Conservation (phyloP, 2,329 filamentous ascomycete genomes). For the Fonsecaea nubica region DNA sequence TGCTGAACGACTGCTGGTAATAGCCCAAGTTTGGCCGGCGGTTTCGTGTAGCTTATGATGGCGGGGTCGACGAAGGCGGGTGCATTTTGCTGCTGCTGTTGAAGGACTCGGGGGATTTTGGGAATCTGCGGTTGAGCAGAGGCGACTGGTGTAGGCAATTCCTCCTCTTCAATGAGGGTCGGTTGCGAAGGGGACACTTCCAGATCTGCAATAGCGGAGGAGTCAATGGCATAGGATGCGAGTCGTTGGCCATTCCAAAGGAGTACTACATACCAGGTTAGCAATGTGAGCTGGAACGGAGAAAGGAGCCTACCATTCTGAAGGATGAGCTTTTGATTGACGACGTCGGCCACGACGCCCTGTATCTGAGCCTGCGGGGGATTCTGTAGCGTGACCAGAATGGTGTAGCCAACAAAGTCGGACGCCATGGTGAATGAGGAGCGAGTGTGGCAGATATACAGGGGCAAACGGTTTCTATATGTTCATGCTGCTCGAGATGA, state of each 20-base stretch:
- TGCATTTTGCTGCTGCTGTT: slow-evolving; percentile 31
- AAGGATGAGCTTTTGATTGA: slow-evolving; percentile 72
- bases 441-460: neutral
- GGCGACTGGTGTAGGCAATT: slow-evolving; percentile 32
- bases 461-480: neutral
- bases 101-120: slow-evolving; percentile 23
- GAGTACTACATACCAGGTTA: slow-evolving; percentile 51
- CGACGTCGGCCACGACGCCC: slow-evolving; percentile 73
- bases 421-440: slow-evolving; percentile 61
- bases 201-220: slow-evolving; percentile 65
- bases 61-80: slow-evolving; percentile 76
- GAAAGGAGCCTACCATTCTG: slow-evolving; percentile 66
- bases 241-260: slow-evolving; percentile 60
- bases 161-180: slow-evolving; percentile 31
- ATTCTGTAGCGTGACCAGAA: slow-evolving; percentile 73
- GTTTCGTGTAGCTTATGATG: slow-evolving; percentile 71
- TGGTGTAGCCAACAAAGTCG: slow-evolving; percentile 76
- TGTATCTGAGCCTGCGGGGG: slow-evolving; percentile 69
- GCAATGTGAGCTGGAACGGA: slow-evolving; percentile 37
- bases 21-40: slow-evolving; percentile 28
- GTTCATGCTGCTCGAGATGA: slow-evolving; percentile 2
- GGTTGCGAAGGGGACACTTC: slow-evolving; percentile 54
- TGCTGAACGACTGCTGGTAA: slow-evolving; percentile 30
- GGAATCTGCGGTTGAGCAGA: slow-evolving; percentile 13
- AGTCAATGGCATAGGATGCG: slow-evolving; percentile 62